Evolutionary conservation across 169 alveolate genomes (phyloP).

Genomic region (Miamiensis avidus): DNA sequence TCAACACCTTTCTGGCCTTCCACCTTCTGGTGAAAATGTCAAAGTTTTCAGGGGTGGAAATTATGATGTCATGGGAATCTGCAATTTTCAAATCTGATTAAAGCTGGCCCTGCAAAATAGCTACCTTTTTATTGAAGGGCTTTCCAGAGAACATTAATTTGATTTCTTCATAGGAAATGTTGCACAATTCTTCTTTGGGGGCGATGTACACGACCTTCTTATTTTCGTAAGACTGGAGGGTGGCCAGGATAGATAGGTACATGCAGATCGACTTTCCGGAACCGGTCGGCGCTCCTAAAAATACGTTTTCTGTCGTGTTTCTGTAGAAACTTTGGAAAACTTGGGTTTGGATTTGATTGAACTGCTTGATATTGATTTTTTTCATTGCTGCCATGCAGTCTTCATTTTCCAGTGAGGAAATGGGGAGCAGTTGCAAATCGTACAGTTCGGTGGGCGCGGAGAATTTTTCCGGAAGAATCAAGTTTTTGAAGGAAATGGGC

Average conservation of each 20-base stretch:
- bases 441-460: conserved; percentile 94
- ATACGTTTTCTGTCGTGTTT: conserved; percentile 84
- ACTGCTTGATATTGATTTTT: conserved; percentile 54
- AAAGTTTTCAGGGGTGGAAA: conserved; percentile 93
- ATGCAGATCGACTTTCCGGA: conserved; percentile 86
- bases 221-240: conserved; percentile 64
- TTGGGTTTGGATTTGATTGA: conserved; percentile 82
- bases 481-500: conserved; percentile 89
- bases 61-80: conserved; percentile 76
- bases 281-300: conserved; percentile 94
- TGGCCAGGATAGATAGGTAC: conserved; percentile 90
- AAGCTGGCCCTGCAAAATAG: conserved; percentile 85
- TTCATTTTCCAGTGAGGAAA: conserved; percentile 86
- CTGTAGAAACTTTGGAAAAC: conserved; percentile 64
- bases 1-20: conserved; percentile 82
- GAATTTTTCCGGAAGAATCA: conserved; percentile 93
- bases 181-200: conserved; percentile 58
- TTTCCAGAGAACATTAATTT: conserved; percentile 41
- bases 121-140: conserved; percentile 55
- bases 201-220: conserved; percentile 78
- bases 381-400: conserved; percentile 71
- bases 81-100: conserved; percentile 84
- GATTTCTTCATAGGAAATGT: conserved; percentile 16
- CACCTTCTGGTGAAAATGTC: conserved; percentile 93
- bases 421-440: conserved; percentile 95